Conservation (phyloP, 2,329 filamentous ascomycete species). For the Colletotrichum musae region DNA sequence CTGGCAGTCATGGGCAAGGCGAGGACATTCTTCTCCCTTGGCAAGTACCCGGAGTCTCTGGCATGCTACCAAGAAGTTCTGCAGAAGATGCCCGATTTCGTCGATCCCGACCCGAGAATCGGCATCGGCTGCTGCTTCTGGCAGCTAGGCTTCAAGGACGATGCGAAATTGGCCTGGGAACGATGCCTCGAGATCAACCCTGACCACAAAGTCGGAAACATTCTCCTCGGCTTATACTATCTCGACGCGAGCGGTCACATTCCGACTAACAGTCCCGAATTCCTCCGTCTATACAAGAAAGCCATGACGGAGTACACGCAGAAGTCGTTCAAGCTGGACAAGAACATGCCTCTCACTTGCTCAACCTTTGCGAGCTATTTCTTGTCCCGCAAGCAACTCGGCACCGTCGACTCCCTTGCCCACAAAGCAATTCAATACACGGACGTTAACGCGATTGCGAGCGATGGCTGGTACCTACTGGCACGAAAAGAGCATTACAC, state of each 20-base stretch:
- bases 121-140: constrained; percentile 98
- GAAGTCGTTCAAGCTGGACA: constrained; percentile 93
- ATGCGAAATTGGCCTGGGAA: constrained; percentile 93
- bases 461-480: constrained; percentile 96
- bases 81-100: constrained; percentile 86
- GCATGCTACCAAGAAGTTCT: constrained; percentile 90
- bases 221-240: constrained; percentile 90
- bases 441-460: constrained; percentile 95
- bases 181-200: constrained; percentile 85
- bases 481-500: constrained; percentile 92
- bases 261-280: constrained; percentile 86
- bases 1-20: constrained; percentile 93
- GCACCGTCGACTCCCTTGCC: constrained; percentile 87
- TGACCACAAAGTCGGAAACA: constrained; percentile 90
- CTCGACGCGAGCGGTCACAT: constrained; percentile 89
- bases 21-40: constrained; percentile 87
- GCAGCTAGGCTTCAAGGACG: constrained; percentile 95
- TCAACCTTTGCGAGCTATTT: constrained; percentile 94
- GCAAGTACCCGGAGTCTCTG: constrained; percentile 87
- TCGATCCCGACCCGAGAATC: constrained; percentile 94
- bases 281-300: constrained; percentile 88
- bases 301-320: constrained; percentile 96
- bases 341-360: constrained; percentile 90
- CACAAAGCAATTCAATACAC: constrained; percentile 96
- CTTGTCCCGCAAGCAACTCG: constrained; percentile 83